A percentile compares a stretch with the other conserved stretches of the same genome.
These are phyloP conservation scores for Tylopilus cervinicoccineus DNA, from an alignment of 768 basidiomycete species.

Conservation along the genomic window DNA sequence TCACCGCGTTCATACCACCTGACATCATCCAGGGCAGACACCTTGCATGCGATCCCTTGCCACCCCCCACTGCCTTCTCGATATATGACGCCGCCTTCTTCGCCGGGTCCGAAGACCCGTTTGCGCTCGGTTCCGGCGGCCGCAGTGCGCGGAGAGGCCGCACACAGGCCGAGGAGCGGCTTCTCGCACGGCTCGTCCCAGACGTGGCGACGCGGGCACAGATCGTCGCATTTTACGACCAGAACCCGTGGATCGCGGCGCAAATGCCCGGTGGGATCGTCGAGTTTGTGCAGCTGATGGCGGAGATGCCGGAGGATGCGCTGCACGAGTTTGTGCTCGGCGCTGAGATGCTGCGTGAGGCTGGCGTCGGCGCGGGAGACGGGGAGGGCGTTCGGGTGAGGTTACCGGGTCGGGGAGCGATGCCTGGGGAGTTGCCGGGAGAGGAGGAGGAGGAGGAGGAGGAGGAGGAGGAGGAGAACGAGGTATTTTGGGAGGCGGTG, in stretches of 20 bases:
- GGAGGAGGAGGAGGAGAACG: slow-evolving; percentile 29
- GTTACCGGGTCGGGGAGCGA: slow-evolving; percentile 23
- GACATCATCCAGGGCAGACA: slow-evolving; percentile 48
- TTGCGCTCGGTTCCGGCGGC: slow-evolving; percentile 24
- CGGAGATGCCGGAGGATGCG: slow-evolving; percentile 52
- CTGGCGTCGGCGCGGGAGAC: slow-evolving; percentile 6
- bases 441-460: slow-evolving; percentile 22
- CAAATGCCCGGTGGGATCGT: slow-evolving; percentile 65
- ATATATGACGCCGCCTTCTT: slow-evolving; percentile 78
- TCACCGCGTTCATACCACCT: slow-evolving; percentile 71
- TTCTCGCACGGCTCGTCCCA: slow-evolving; percentile 53
- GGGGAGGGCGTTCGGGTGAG: slow-evolving; percentile 25
- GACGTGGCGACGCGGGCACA: slow-evolving; percentile 56
- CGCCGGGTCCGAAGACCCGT: slow-evolving; percentile 52
- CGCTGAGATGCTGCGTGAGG: slow-evolving; percentile 37
- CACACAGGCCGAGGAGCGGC: slow-evolving; percentile 45
- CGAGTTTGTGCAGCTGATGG: slow-evolving; percentile 56
- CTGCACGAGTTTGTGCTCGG: slow-evolving; percentile 57
- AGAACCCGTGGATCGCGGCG: slow-evolving; percentile 47
- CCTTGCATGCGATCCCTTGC: slow-evolving; percentile 83
- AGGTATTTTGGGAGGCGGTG: slow-evolving; percentile 24
- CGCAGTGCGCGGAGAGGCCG: slow-evolving; percentile 36
- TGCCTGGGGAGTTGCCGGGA: slow-evolving; percentile 47
- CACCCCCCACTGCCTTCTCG: slow-evolving; percentile 58
- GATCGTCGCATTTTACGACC: slow-evolving; percentile 58